Evolutionary conservation across 2,329 filamentous ascomycete genomes (phyloP).

Genomic region (Talaromyces sp.): DNA sequence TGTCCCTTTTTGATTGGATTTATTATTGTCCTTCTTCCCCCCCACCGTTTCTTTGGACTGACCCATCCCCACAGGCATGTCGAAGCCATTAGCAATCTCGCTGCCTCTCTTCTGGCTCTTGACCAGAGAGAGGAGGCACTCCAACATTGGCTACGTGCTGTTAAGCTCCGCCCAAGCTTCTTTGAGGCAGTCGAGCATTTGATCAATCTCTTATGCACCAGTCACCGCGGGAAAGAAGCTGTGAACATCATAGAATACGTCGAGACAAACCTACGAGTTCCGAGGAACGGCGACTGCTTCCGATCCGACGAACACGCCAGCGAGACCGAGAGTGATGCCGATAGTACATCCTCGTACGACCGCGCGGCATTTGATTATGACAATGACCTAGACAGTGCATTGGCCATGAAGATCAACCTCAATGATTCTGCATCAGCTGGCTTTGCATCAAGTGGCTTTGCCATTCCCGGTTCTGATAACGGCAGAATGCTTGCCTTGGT

Average conservation of each 20-base stretch:
- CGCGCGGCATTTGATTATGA: conserved; percentile 55
- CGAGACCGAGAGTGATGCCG: conserved; percentile 54
- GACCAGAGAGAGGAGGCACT: conserved; percentile 79
- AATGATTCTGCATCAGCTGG: conserved; percentile 38
- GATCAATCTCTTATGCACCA: conserved; percentile 77
- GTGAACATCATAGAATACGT: conserved; percentile 82
- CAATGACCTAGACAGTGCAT: conserved; percentile 29
- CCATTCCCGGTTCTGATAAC: conserved; percentile 79
- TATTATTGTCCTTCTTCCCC: conserved; percentile 14
- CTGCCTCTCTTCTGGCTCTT: conserved; percentile 80
- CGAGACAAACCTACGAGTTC: conserved; percentile 63
- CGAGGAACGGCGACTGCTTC: conserved; percentile 42
- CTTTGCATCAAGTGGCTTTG: conserved; percentile 77
- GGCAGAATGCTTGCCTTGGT: conserved; percentile 88
- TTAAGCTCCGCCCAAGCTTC: conserved; percentile 77
- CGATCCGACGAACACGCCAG: conserved; percentile 51
- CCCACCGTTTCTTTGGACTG: neutral
- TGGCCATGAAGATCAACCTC: conserved; percentile 20
- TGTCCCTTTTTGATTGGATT: neutral
- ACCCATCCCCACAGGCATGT: conserved; percentile 58
- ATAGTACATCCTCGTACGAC: conserved; percentile 53
- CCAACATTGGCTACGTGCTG: conserved; percentile 76
- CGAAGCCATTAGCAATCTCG: conserved; percentile 89
- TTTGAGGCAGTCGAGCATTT: conserved; percentile 95
- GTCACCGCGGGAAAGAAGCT: conserved; percentile 75